These are phyloP conservation scores for Xylariaceae sp. DNA, from an alignment of 2,329 filamentous ascomycete genomes.

Conservation along the genomic window DNA sequence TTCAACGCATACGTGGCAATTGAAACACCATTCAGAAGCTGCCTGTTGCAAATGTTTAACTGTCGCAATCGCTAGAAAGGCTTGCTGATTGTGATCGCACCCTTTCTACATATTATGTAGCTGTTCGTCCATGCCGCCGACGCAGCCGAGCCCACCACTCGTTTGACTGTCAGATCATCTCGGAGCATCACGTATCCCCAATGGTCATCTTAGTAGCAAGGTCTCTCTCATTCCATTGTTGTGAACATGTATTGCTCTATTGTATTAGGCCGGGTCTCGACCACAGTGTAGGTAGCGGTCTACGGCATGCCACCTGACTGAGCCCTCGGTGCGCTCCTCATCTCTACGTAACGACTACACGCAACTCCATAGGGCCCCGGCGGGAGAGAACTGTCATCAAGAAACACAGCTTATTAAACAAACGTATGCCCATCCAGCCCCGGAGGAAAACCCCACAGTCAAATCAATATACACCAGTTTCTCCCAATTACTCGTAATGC, in stretches of 20 bases:
- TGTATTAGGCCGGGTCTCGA: constrained; percentile 23
- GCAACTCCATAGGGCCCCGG: constrained; percentile 16
- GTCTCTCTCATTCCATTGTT: constrained; percentile 1
- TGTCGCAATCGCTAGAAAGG: no score
- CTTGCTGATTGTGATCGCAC: no score
- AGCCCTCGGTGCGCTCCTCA: constrained; percentile 13
- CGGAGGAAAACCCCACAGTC: constrained; percentile 24
- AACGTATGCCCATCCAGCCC: constrained; percentile 28
- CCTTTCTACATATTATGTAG: no score
- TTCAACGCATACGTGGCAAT: no score
- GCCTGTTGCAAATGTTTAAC: no score
- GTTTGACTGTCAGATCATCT: no score
- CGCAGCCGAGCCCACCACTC: no score
- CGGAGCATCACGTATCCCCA: neutral
- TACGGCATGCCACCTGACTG: constrained; percentile 18
- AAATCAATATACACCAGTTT: constrained; percentile 29
- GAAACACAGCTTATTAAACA: constrained; percentile 33
- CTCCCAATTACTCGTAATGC: neutral
- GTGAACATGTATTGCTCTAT: constrained; percentile 23
- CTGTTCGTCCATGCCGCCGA: neutral
- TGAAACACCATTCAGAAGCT: no score
- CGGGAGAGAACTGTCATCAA: constrained; percentile 20
- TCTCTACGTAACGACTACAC: constrained; percentile 22
- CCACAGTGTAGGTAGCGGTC: no score
- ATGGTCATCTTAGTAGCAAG: constrained; percentile 10